Evolutionary conservation across 2,329 filamentous ascomycete species (phyloP).

Genomic region (Aureobasidium sp.): DNA sequence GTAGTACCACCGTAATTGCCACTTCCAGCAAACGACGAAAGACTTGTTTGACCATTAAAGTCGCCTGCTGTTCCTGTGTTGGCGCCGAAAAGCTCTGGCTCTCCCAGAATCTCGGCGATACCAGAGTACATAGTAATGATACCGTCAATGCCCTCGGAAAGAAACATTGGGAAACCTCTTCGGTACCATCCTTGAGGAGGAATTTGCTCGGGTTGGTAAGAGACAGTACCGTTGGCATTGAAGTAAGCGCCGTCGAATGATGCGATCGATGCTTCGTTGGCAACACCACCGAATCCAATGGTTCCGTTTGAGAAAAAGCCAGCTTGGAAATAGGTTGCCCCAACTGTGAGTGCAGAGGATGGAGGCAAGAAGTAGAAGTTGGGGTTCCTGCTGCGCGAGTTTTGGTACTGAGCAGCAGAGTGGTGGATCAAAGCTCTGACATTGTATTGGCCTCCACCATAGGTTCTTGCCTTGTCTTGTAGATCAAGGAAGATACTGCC

Average conservation of each 20-base stretch:
- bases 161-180: conserved; percentile 16
- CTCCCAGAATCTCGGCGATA: conserved; percentile 1
- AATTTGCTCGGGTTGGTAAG: conserved; percentile 18
- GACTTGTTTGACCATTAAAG: conserved; percentile 7
- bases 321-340: conserved; percentile 12
- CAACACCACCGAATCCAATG: conserved; percentile 17
- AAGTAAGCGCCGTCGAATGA: conserved; percentile 17
- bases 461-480: conserved; percentile 25
- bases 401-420: conserved; percentile 23
- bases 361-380: conserved; percentile 24
- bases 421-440: conserved; percentile 26
- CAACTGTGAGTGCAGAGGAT: conserved; percentile 2
- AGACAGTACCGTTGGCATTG: conserved; percentile 10
- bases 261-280: conserved; percentile 17
- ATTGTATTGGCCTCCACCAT: conserved; percentile 27
- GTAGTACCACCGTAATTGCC: conserved; percentile 10
- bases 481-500: conserved; percentile 23
- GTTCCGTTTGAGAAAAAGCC: conserved; percentile 19
- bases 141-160: conserved; percentile 8
- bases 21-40: not conserved
- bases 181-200: conserved; percentile 18
- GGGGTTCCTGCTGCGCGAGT: conserved; percentile 25
- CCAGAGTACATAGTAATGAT: conserved; percentile 16
- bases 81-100: conserved; percentile 12
- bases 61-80: conserved; percentile 10